Conservation (phyloP, 768 basidiomycete genomes). For the Russula griseocarnosa region DNA sequence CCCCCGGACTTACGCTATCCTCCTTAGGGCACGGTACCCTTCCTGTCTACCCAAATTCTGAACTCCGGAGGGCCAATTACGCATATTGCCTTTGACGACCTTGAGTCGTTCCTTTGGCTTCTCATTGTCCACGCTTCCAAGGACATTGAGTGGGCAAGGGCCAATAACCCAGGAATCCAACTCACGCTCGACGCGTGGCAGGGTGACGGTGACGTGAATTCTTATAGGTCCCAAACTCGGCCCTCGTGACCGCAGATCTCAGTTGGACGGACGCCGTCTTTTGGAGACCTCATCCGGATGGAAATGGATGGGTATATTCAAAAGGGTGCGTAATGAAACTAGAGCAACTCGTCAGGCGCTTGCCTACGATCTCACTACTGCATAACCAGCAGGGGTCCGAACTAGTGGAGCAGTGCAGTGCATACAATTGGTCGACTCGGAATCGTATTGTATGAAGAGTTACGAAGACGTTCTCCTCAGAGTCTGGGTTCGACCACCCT, state of each 20-base stretch:
- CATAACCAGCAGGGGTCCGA: background rate
- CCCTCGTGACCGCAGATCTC: too few relatives aligned
- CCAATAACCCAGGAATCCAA: background rate
- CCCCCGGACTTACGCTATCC: too few relatives aligned
- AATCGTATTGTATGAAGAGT: background rate
- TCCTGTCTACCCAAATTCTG: background rate
- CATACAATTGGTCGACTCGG: background rate
- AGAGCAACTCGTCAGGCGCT: background rate
- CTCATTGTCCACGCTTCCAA: background rate
- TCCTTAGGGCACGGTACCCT: background rate
- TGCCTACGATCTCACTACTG: too few relatives aligned
- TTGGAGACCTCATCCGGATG: fast-evolving
- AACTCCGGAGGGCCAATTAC: background rate
- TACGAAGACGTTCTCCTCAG: background rate
- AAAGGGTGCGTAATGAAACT: background rate
- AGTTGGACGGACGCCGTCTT: background rate
- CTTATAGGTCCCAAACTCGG: too few relatives aligned
- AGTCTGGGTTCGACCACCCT: background rate
- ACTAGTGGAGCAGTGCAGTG: too few relatives aligned
- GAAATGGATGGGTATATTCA: background rate
- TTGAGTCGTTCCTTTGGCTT: background rate
- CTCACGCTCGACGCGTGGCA: background rate
- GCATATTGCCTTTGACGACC: background rate
- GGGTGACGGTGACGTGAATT: fast-evolving
- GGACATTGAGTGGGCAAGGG: background rate